Conservation (phyloP, 106 monocot genomes). For the Posidonia australis region DNA sequence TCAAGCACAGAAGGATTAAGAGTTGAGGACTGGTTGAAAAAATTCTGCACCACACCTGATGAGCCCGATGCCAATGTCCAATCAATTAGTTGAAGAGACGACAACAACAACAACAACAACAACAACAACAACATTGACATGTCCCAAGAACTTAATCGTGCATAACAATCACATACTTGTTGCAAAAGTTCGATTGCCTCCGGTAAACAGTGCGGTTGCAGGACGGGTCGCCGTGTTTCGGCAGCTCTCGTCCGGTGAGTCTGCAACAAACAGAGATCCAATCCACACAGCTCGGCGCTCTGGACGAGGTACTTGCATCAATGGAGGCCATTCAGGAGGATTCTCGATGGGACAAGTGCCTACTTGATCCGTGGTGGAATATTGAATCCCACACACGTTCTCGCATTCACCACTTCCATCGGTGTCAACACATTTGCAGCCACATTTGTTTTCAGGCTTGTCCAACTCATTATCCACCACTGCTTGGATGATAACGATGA, state of each 20-base stretch:
- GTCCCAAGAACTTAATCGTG: background rate
- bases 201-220: conserved; percentile 27
- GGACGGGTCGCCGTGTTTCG: conserved; percentile 13
- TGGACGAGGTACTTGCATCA: conserved; percentile 32
- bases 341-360: conserved; percentile 10
- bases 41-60: conserved; percentile 15
- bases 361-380: conserved; percentile 16
- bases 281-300: conserved; percentile 12
- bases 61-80: too few relatives aligned
- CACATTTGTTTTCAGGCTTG: conserved; percentile 2
- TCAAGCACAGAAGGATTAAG: background rate
- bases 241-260: conserved; percentile 10
- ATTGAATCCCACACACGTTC: conserved; percentile 18
- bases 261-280: background rate
- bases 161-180: conserved; percentile 18
- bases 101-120: too few relatives aligned
- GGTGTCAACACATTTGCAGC: conserved; percentile 7
- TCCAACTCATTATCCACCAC: background rate
- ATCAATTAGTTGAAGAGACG: too few relatives aligned
- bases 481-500: conserved; percentile 7
- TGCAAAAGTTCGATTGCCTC: conserved; percentile 21
- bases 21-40: conserved; percentile 11
- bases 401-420: conserved; percentile 6
- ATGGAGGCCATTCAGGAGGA: conserved; percentile 30
- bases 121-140: background rate